phyloP scores from a whole-genome alignment of 345 rosid genomes.

The Corymbia maculata region DNA sequence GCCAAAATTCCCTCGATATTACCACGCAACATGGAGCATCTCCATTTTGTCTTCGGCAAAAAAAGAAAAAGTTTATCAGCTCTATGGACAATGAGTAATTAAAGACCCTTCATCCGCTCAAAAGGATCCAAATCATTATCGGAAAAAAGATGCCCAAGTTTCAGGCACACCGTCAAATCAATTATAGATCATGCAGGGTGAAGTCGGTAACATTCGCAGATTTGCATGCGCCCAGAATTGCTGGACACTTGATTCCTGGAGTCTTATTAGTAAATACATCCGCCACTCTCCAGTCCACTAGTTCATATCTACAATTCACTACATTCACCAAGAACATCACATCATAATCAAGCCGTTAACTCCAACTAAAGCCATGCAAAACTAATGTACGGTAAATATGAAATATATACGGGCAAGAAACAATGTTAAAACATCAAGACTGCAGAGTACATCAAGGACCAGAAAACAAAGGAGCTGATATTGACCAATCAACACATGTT shows the following conservation, averaged over 20 bases:
- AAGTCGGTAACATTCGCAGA: neutral
- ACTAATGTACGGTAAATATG: neutral
- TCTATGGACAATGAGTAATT: neutral
- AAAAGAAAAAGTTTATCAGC: neutral
- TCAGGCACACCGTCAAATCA: neutral
- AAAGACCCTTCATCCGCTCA: neutral
- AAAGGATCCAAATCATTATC: neutral
- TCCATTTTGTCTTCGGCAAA: neutral
- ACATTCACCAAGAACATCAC: neutral
- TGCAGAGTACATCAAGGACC: neutral
- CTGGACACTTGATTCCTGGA: neutral
- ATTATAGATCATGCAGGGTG: neutral
- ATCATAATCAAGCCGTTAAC: neutral
- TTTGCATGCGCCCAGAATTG: neutral
- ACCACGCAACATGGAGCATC: neutral
- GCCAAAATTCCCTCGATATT: neutral
- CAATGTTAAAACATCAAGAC: neutral
- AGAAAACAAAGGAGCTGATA: neutral
- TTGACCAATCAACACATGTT: neutral
- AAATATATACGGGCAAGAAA: neutral
- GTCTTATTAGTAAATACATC: slow-evolving; percentile 6
- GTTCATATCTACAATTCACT: neutral
- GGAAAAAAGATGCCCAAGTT: neutral
- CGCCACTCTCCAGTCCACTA: neutral
- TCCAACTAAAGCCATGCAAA: neutral